Conservation (phyloP, 2,329 filamentous ascomycete genomes). For the Fusarium domesticum region DNA sequence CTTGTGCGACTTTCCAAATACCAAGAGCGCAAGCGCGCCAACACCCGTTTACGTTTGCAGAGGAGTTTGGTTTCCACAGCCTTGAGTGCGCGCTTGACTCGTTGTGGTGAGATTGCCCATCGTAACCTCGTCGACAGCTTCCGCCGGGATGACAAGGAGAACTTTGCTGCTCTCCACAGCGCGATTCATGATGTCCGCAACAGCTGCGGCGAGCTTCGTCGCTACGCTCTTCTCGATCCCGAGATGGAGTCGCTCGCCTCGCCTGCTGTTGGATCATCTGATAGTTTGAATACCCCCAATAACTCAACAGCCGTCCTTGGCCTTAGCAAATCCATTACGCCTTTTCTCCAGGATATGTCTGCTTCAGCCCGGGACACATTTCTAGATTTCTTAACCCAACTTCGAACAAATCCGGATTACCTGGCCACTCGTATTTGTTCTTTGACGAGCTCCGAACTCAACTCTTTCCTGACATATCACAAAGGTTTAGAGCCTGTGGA, state of each 20-base stretch:
- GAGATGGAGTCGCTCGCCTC: conserved; percentile 61
- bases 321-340: conserved; percentile 42
- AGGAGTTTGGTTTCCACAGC: conserved; percentile 72
- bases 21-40: conserved; percentile 75
- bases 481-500: conserved; percentile 78
- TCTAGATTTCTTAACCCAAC: conserved; percentile 73
- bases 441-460: conserved; percentile 72
- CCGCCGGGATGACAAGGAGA: conserved; percentile 73
- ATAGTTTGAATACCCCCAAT: conserved; percentile 48
- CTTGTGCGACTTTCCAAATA: conserved; percentile 75
- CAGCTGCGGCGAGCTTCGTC: conserved; percentile 69
- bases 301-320: conserved; percentile 40
- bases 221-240: conserved; percentile 68
- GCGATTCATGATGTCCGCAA: conserved; percentile 76
- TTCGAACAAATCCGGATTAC: conserved; percentile 85
- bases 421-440: conserved; percentile 77
- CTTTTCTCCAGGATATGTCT: conserved; percentile 72
- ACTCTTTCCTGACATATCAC: conserved; percentile 73
- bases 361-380: conserved; percentile 71
- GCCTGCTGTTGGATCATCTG: conserved; percentile 42
- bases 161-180: conserved; percentile 71
- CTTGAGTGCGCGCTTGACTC: conserved; percentile 69
- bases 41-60: conserved; percentile 70
- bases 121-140: conserved; percentile 76
- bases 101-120: conserved; percentile 71